Evolutionary conservation across 164 flowering plant genomes (phyloP), one percentile per base, ranked within the genome.

Genomic region (Aristolochia contorta): DNA sequence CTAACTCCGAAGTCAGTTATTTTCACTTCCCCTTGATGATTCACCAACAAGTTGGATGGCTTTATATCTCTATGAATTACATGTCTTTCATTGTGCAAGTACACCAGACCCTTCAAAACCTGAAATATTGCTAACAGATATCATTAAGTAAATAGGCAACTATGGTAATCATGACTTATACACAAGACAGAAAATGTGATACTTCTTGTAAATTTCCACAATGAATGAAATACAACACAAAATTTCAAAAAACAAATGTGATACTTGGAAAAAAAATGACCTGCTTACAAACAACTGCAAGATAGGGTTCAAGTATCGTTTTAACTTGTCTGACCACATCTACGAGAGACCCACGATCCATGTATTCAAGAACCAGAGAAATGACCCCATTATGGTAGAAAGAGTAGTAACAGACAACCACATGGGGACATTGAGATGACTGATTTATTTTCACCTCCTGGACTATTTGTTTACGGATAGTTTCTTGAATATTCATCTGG

Each of bases 1-100:
- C 99, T 94, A 27, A 91, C 97, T 43, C 99, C 99, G 77, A 94
- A 94, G 73, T 94, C 99, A 27, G 97, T 85, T 57, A 94, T 94
- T 73, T 91, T 94, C 13, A 91, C 93, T 73, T 94, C 96, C 54
- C 99, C 99, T 74, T 79, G 81, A 57, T 84, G 96, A 75, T 94
- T 94, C 49, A 91, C 96, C 57, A 94, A 79, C 57, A 94, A 75
- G 71, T 94, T 94, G 22, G 99, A 94, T 21, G 99, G 99, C 72
- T 91, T 94, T 61, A 94, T 87, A 64, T 94, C 99, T 75, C 99
- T 79, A 62, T 91, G 99, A 66, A 94, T 94, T 8, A 94, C 90
- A 76, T 87, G 99, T 60, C 91, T 82, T 68, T 91, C 96, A 65
- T 87, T 64, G 70, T 89, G 99, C 79, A 94, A 68, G 74, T 91